These are phyloP conservation scores for Pyracantha coccinea DNA, from an alignment of 331 rosid genomes.

Conservation along the genomic window DNA sequence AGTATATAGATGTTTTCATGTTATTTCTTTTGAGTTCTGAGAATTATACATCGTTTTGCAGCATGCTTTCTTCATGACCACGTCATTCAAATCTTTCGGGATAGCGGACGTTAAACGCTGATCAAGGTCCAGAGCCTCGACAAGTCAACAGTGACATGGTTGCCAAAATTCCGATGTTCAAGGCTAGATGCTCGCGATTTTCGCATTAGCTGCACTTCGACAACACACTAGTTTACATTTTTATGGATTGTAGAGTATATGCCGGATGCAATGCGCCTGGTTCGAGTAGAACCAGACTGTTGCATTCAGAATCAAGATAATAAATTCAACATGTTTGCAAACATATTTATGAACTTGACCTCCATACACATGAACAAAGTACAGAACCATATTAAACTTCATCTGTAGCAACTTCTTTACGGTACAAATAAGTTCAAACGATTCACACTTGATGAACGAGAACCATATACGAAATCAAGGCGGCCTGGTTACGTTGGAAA, in stretches of 20 bases:
- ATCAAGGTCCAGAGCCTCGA: too few relatives aligned
- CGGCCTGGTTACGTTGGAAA: not conserved
- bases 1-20: conserved; percentile 1
- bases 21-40: not conserved
- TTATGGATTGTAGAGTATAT: too few relatives aligned
- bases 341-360: not conserved
- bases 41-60: not conserved
- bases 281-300: too few relatives aligned
- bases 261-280: too few relatives aligned
- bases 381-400: not conserved
- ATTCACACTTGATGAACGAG: not conserved
- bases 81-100: too few relatives aligned
- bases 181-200: too few relatives aligned
- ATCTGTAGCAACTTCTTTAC: not conserved
- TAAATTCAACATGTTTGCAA: not conserved
- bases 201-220: too few relatives aligned
- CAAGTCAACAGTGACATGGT: not conserved
- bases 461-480: not conserved
- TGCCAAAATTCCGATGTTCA: too few relatives aligned
- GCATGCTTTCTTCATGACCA: not conserved
- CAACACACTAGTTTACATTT: too few relatives aligned
- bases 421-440: not conserved
- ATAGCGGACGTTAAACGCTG: too few relatives aligned
- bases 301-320: not conserved
- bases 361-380: not conserved